These are phyloP conservation scores for Cynanchum wilfordii DNA, from an alignment of 257 asterid genomes.

Conservation along the genomic window DNA sequence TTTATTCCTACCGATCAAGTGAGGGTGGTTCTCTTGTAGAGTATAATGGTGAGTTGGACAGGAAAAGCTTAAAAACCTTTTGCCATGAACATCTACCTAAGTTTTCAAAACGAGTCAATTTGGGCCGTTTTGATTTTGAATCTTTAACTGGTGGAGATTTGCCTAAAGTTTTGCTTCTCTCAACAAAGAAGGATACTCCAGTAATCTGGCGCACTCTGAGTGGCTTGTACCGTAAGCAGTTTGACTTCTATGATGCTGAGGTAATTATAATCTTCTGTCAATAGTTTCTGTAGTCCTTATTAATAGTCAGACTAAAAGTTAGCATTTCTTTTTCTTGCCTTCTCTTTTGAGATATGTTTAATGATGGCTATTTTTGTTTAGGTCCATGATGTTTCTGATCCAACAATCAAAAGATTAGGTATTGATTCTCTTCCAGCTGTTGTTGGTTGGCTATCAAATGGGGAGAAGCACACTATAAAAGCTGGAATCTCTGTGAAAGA, in stretches of 20 bases:
- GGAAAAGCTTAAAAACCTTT: slow-evolving; percentile 54
- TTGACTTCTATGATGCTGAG: slow-evolving; percentile 71
- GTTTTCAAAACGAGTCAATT: slow-evolving; percentile 66
- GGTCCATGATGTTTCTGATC: slow-evolving; percentile 69
- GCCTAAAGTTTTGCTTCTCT: slow-evolving; percentile 79
- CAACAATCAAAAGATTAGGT: slow-evolving; percentile 49
- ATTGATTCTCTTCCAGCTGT: slow-evolving; percentile 78
- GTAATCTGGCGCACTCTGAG: slow-evolving; percentile 87
- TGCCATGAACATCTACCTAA: slow-evolving; percentile 74
- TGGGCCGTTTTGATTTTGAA: slow-evolving; percentile 40
- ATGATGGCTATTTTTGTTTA: slow-evolving; percentile 19
- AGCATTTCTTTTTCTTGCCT: background rate
- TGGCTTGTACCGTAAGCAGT: slow-evolving; percentile 69
- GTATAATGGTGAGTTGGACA: slow-evolving; percentile 59
- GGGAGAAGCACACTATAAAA: slow-evolving; percentile 61
- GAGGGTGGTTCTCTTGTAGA: slow-evolving; percentile 67
- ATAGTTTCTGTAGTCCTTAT: background rate
- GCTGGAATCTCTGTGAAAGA: slow-evolving; percentile 74
- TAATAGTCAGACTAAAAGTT: background rate
- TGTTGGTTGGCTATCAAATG: slow-evolving; percentile 76
- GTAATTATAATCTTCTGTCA: slow-evolving; percentile 26
- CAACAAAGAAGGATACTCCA: slow-evolving; percentile 84
- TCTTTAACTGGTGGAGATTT: slow-evolving; percentile 38
- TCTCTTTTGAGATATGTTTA: background rate
- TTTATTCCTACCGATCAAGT: slow-evolving; percentile 51